A percentile compares a stretch with the other conserved stretches of the same genome.
phyloP scores from a whole-genome alignment of 2,329 filamentous ascomycete species.

The Penicillium sp. region DNA sequence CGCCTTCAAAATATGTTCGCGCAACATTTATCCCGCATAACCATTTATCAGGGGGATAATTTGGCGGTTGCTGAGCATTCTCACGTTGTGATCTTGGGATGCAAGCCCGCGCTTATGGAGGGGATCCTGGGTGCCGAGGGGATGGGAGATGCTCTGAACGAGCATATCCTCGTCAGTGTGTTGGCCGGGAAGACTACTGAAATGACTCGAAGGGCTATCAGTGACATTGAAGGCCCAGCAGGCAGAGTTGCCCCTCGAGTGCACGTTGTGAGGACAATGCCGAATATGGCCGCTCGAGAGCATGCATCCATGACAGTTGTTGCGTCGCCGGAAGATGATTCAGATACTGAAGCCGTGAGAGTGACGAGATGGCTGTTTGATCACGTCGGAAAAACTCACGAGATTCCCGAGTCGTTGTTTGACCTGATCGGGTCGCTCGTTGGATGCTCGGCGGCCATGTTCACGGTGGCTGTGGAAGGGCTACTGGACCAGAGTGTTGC shows the following conservation, averaged over 20 bases:
- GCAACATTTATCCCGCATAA: background rate
- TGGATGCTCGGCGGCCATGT: conserved; percentile 10
- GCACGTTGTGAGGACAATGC: conserved; percentile 38
- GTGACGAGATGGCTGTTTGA: conserved; percentile 28
- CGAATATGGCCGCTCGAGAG: conserved; percentile 42
- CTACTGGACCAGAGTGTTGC: conserved; percentile 54
- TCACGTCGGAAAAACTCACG: conserved; percentile 8
- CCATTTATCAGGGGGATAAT: conserved; percentile 3
- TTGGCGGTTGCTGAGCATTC: conserved; percentile 16
- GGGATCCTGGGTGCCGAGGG: conserved; percentile 27
- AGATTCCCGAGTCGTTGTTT: conserved; percentile 9
- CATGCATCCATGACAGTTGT: conserved; percentile 42
- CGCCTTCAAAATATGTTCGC: conserved; percentile 1
- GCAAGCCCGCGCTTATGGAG: conserved; percentile 43
- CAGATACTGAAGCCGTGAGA: background rate
- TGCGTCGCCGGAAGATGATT: conserved; percentile 12
- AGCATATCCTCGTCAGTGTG: conserved; percentile 50
- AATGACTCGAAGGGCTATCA: conserved; percentile 15
- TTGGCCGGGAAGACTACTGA: conserved; percentile 45
- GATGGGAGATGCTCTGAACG: conserved; percentile 37
- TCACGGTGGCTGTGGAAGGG: conserved; percentile 47
- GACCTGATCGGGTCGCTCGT: conserved; percentile 13
- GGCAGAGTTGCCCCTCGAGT: conserved; percentile 14
- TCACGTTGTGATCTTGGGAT: conserved; percentile 44
- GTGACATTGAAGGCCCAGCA: conserved; percentile 23